Evolutionary conservation across 768 basidiomycete species (phyloP).

Genomic region (Hydnomerulius pinastri): DNA sequence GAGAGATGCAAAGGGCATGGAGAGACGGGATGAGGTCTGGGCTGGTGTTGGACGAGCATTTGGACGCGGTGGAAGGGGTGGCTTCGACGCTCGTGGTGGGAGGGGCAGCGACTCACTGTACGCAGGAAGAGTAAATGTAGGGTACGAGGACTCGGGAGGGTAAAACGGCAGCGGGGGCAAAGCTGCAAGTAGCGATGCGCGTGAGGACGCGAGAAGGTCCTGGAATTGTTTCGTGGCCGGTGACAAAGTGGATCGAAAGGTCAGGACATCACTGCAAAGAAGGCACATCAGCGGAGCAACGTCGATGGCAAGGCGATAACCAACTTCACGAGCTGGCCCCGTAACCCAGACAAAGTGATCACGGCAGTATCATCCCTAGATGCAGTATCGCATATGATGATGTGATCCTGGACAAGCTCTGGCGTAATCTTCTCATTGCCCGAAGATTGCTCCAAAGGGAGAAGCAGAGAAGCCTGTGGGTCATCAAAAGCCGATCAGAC

Average conservation of each 20-base stretch:
- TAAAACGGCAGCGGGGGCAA: constrained; percentile 57
- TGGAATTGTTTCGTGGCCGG: constrained; percentile 44
- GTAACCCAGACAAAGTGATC: constrained; percentile 81
- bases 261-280: constrained; percentile 36
- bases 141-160: constrained; percentile 44
- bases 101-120: constrained; percentile 36
- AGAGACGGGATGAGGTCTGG: constrained; percentile 46
- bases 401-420: constrained; percentile 83
- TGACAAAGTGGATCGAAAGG: constrained; percentile 45
- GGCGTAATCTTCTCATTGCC: constrained; percentile 59
- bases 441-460: constrained; percentile 66
- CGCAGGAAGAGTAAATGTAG: constrained; percentile 46
- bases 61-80: constrained; percentile 46
- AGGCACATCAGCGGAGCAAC: constrained; percentile 31
- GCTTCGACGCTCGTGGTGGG: constrained; percentile 47
- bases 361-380: constrained; percentile 50
- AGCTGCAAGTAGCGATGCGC: constrained; percentile 38
- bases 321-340: constrained; percentile 68
- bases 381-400: constrained; percentile 63
- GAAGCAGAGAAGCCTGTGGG: constrained; percentile 71
- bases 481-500: constrained; percentile 4
- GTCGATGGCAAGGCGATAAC: constrained; percentile 37
- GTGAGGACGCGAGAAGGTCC: constrained; percentile 36
- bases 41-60: constrained; percentile 18
- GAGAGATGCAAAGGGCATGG: constrained; percentile 80